A percentile compares a stretch with the other conserved stretches of the same genome.
Evolutionary conservation across 1,139 yeast species (phyloP).

Genomic region (Geotrichum reessii): DNA sequence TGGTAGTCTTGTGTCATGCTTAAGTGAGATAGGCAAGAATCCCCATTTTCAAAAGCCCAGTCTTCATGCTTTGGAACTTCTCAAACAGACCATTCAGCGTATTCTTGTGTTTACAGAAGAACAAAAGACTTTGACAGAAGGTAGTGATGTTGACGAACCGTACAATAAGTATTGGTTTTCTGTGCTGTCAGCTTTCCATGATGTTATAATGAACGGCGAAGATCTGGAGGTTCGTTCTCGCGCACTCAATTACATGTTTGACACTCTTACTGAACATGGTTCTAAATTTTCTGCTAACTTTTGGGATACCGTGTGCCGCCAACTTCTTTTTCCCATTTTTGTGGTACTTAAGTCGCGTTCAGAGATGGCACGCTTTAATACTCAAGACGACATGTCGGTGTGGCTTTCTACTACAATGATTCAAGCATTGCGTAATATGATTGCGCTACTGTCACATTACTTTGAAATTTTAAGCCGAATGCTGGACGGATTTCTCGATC

Average conservation of each 20-base stretch:
- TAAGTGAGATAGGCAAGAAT: slow-evolving; percentile 79
- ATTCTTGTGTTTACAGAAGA: slow-evolving; percentile 17
- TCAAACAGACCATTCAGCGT: slow-evolving; percentile 45
- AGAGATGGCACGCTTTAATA: slow-evolving; percentile 60
- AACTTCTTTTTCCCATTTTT: slow-evolving; percentile 85
- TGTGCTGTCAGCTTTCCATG: slow-evolving; percentile 71
- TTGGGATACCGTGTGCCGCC: slow-evolving; percentile 78
- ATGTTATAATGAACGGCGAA: slow-evolving; percentile 86
- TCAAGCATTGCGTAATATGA: slow-evolving; percentile 88
- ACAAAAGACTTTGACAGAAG: slow-evolving; percentile 1
- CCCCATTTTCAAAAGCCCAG: slow-evolving; percentile 75
- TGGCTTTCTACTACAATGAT: slow-evolving; percentile 96
- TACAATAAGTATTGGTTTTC: slow-evolving; percentile 67
- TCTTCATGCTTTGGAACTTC: slow-evolving; percentile 72
- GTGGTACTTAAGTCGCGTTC: slow-evolving; percentile 71
- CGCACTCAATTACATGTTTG: slow-evolving; percentile 79
- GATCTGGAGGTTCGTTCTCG: slow-evolving; percentile 91
- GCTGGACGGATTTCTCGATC: slow-evolving; percentile 70
- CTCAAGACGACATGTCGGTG: slow-evolving; percentile 82
- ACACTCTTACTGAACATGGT: slow-evolving; percentile 74
- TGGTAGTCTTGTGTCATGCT: slow-evolving; percentile 65
- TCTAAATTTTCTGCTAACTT: slow-evolving; percentile 62
- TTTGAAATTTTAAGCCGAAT: slow-evolving; percentile 66
- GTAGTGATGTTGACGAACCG: slow-evolving; percentile 33
- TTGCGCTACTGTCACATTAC: slow-evolving; percentile 74